Evolutionary conservation across 2,329 filamentous ascomycete species (phyloP).

Genomic region (Scedosporium minutisporum): DNA sequence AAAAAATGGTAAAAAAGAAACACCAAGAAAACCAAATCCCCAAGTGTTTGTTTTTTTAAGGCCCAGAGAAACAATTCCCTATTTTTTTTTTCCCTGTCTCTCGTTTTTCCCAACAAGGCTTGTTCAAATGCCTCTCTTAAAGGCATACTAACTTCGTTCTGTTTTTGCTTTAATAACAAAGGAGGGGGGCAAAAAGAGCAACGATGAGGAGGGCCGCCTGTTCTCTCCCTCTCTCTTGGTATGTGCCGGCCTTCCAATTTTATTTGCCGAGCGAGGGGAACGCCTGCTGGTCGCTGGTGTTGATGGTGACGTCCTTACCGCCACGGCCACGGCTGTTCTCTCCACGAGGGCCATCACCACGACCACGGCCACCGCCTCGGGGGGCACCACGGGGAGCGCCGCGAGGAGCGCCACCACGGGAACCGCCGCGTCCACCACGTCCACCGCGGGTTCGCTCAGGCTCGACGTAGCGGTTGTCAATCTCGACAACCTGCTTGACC

Average conservation of each 20-base stretch:
- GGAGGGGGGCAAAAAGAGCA: neutral
- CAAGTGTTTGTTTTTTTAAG: no score
- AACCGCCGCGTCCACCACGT: constrained; percentile 41
- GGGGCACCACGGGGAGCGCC: constrained; percentile 32
- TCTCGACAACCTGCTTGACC: constrained; percentile 81
- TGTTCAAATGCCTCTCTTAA: no score
- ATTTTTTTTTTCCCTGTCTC: no score
- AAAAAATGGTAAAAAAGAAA: no score
- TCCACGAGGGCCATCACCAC: constrained; percentile 36
- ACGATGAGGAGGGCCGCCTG: neutral
- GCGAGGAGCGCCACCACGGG: constrained; percentile 35
- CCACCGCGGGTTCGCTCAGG: constrained; percentile 48
- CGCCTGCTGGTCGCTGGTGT: constrained; percentile 46
- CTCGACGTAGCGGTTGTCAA: constrained; percentile 77
- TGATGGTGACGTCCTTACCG: constrained; percentile 37
- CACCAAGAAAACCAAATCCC: no score
- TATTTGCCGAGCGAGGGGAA: constrained; percentile 53
- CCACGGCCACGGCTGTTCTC: constrained; percentile 30
- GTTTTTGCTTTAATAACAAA: neutral
- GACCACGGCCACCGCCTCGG: constrained; percentile 28
- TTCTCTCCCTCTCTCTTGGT: neutral
- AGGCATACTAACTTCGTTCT: no score
- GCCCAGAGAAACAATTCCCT: no score
- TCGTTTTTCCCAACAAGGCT: no score
- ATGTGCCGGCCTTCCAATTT: constrained; percentile 12